Evolutionary conservation across 352 stramenopile genomes (phyloP).

Genomic region (Pythium dissotocum): DNA sequence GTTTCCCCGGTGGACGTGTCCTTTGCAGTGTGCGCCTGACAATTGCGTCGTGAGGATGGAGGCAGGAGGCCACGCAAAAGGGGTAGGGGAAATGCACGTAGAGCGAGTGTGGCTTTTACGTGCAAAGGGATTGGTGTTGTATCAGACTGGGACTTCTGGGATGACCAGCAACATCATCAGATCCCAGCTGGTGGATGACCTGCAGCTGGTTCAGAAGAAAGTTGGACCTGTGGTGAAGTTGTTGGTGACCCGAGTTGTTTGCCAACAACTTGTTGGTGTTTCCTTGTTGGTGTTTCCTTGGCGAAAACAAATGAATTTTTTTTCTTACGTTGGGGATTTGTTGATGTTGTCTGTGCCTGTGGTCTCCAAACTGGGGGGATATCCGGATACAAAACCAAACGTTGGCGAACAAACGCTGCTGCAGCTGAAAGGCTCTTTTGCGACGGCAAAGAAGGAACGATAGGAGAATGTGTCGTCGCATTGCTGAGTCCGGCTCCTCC

Average conservation of each 20-base stretch:
- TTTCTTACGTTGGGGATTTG: background rate
- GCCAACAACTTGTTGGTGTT: background rate
- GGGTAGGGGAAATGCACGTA: background rate
- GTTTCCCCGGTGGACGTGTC: background rate
- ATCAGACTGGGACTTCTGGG: background rate
- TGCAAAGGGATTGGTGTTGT: background rate
- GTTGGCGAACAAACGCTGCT: background rate
- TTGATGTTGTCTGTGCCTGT: background rate
- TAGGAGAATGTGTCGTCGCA: background rate
- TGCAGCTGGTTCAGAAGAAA: constrained; percentile 1
- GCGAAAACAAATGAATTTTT: no score
- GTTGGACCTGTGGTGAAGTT: background rate
- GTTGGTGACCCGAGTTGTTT: background rate
- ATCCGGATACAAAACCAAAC: background rate
- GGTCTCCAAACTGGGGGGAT: no score
- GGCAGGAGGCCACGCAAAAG: background rate
- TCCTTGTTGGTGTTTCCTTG: background rate
- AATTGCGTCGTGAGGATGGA: background rate
- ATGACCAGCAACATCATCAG: background rate
- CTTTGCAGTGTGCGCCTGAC: background rate
- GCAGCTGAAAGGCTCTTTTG: background rate
- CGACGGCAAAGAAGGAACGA: background rate
- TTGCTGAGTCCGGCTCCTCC: background rate
- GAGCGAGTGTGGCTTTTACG: constrained; percentile 3
- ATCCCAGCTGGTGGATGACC: constrained; percentile 7